phyloP scores from a whole-genome alignment of 2,329 filamentous ascomycete species.

The Ophiostoma sp. region DNA sequence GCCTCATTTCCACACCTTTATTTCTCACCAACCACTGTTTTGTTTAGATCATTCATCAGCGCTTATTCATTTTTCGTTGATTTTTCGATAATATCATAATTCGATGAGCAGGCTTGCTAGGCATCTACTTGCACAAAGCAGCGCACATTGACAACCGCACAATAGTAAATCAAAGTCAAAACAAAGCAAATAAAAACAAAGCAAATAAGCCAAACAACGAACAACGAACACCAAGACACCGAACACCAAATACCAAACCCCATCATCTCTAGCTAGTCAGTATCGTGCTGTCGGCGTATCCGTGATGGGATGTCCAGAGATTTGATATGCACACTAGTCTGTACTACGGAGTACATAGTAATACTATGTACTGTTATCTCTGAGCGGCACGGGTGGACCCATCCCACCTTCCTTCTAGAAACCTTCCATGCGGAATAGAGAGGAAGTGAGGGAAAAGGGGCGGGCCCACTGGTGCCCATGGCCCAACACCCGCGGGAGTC shows the following conservation, averaged over 20 bases:
- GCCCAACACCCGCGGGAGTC: conserved; percentile 2
- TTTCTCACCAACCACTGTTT: neutral
- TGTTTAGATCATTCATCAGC: too few relatives aligned
- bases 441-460: neutral
- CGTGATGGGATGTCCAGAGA: neutral
- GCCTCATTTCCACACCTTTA: conserved; percentile 9
- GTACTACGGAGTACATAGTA: too few relatives aligned
- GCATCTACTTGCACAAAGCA: too few relatives aligned
- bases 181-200: too few relatives aligned
- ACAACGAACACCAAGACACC: too few relatives aligned
- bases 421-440: neutral
- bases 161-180: too few relatives aligned
- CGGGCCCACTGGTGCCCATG: neutral
- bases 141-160: too few relatives aligned
- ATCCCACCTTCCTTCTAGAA: conserved; percentile 9
- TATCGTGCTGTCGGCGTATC: neutral
- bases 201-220: too few relatives aligned
- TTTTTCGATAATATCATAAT: neutral
- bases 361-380: neutral
- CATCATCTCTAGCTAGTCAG: neutral
- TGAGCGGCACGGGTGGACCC: conserved; percentile 4
- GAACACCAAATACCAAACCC: too few relatives aligned
- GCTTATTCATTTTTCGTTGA: neutral
- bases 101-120: too few relatives aligned
- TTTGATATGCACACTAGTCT: too few relatives aligned